phyloP scores from a whole-genome alignment of 2,329 filamentous ascomycete genomes.

The Cercospora zeina region DNA sequence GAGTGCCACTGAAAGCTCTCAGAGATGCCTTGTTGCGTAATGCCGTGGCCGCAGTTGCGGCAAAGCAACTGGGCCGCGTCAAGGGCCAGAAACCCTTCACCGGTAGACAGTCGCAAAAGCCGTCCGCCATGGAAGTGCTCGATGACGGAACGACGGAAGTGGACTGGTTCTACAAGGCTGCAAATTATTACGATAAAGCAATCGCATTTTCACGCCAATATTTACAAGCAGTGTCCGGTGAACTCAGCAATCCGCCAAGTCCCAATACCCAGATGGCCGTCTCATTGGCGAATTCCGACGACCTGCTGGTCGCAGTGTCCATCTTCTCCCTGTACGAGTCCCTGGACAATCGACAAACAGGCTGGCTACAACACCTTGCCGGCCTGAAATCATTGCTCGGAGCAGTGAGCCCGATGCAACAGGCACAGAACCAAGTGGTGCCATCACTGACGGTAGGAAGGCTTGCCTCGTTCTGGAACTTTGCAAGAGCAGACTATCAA shows the following conservation, averaged over 20 bases:
- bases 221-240: slow-evolving; percentile 42
- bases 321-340: slow-evolving; percentile 68
- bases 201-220: slow-evolving; percentile 51
- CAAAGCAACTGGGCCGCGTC: slow-evolving; percentile 60
- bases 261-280: slow-evolving; percentile 28
- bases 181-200: slow-evolving; percentile 59
- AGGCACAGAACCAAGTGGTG: slow-evolving; percentile 45
- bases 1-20: slow-evolving; percentile 59
- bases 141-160: slow-evolving; percentile 48
- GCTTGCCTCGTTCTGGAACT: slow-evolving; percentile 66
- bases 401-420: slow-evolving; percentile 39
- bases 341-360: slow-evolving; percentile 61
- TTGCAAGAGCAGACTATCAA: slow-evolving; percentile 53
- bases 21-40: slow-evolving; percentile 54
- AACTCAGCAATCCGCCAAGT: slow-evolving; percentile 30
- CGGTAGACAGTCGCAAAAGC: slow-evolving; percentile 50
- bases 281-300: slow-evolving; percentile 53
- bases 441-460: slow-evolving; percentile 56
- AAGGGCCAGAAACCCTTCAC: slow-evolving; percentile 54
- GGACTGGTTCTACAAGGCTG: slow-evolving; percentile 62
- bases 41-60: slow-evolving; percentile 62
- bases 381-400: slow-evolving; percentile 63
- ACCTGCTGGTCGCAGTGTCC: slow-evolving; percentile 63
- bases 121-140: slow-evolving; percentile 56
- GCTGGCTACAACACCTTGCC: slow-evolving; percentile 61